Percentiles rank a stretch among this genome's conserved stretches.
phyloP scores from a whole-genome alignment of 495 filamentous ascomycete genomes.

The Aspergillus bertholletiae region DNA sequence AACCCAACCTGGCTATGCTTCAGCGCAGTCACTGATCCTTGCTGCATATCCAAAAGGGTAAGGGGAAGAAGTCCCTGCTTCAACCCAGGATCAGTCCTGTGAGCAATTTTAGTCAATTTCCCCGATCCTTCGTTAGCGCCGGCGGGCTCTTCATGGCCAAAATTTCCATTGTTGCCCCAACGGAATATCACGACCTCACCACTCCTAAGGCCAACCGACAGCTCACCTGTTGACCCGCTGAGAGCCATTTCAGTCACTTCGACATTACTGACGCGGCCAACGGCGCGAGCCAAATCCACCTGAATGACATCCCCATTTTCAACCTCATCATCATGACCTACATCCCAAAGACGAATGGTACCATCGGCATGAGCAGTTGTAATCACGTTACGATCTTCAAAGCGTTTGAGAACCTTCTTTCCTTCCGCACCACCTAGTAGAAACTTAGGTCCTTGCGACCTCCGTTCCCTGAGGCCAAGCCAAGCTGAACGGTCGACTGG shows the following conservation, averaged over 20 bases:
- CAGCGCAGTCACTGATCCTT: conserved; percentile 72
- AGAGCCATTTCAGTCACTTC: conserved; percentile 73
- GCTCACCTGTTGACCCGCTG: conserved; percentile 72
- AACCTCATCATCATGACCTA: conserved; percentile 85
- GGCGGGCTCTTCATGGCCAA: conserved; percentile 51
- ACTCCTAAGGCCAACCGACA: conserved; percentile 73
- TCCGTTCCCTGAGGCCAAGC: conserved; percentile 82
- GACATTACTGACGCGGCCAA: conserved; percentile 74
- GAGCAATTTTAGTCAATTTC: conserved; percentile 65
- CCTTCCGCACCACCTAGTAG: conserved; percentile 72
- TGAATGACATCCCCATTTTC: conserved; percentile 82
- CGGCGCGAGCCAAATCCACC: conserved; percentile 79
- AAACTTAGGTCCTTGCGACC: conserved; percentile 68
- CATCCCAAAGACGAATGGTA: conserved; percentile 84
- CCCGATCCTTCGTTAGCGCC: conserved; percentile 51
- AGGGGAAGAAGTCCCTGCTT: conserved; percentile 80
- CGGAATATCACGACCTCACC: conserved; percentile 86
- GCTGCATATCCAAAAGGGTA: conserved; percentile 74
- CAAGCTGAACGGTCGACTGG: conserved; percentile 72
- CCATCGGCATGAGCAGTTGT: conserved; percentile 85
- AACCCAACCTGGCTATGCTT: conserved; percentile 90
- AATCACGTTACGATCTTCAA: conserved; percentile 75
- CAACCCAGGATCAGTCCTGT: conserved; percentile 72
- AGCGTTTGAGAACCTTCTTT: conserved; percentile 62
- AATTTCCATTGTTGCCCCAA: conserved; percentile 75